Conservation (phyloP, 345 rosid species). For the Passiflora organensis region DNA sequence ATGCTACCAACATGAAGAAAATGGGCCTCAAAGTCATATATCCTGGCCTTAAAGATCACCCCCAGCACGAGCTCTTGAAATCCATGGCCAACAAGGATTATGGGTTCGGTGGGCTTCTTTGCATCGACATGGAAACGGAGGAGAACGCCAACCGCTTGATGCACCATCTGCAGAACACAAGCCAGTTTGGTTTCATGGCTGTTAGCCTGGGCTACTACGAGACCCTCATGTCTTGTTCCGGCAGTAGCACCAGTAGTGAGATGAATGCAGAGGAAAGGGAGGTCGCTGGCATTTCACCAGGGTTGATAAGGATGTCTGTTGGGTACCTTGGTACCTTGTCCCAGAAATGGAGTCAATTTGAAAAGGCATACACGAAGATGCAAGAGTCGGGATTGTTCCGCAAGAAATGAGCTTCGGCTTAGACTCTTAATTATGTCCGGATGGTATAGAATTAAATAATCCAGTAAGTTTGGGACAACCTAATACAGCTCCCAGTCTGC, state of each 20-base stretch:
- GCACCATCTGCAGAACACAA: slow-evolving; percentile 64
- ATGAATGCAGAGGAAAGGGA: slow-evolving; percentile 57
- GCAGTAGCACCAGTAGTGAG: slow-evolving; percentile 93
- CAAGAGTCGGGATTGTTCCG: slow-evolving; percentile 20
- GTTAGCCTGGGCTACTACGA: slow-evolving; percentile 95
- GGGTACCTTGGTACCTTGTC: slow-evolving; percentile 85
- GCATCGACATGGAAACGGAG: slow-evolving; percentile 81
- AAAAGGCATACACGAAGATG: slow-evolving; percentile 63
- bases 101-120: slow-evolving; percentile 79
- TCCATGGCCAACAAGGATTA: slow-evolving; percentile 60
- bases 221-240: slow-evolving; percentile 91
- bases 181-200: slow-evolving; percentile 94
- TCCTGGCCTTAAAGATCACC: slow-evolving; percentile 85
- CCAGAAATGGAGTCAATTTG: slow-evolving; percentile 86
- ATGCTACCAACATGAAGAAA: slow-evolving; percentile 61
- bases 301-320: slow-evolving; percentile 78
- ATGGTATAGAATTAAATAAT: too few relatives aligned
- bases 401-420: slow-evolving; percentile 6
- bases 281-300: slow-evolving; percentile 90
- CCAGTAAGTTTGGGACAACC: too few relatives aligned
- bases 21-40: slow-evolving; percentile 70
- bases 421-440: too few relatives aligned
- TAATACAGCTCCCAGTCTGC: too few relatives aligned
- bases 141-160: slow-evolving; percentile 76
- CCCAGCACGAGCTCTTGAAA: slow-evolving; percentile 59